Evolutionary conservation across 352 stramenopile species (phyloP), one percentile per base, ranked within the genome.

Genomic region (Pythium scleroteichum): DNA sequence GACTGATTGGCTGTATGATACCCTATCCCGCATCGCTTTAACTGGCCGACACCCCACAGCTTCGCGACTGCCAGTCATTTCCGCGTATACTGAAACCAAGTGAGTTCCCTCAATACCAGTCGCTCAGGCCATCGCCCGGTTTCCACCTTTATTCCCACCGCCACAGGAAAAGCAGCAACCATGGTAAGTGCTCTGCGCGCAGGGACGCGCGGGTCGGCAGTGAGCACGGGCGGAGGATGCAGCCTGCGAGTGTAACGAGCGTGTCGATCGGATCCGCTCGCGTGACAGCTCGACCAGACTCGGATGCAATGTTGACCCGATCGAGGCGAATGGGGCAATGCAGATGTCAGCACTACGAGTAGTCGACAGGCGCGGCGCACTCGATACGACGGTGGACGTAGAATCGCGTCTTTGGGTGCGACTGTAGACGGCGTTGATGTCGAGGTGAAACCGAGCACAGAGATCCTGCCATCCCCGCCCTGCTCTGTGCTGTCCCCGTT

Each of bases 91-190:
- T 88, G 54, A 78, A 75, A 14, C n/a, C 66, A 85, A 89, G 77
- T 77, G 68, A 78, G 41, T 58, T 47, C 41, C 41, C 55, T 66
- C 72, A 73, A 62, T 66, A 71, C 68, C 72, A 71, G 55, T 77
- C 62, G 54, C 69, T 64, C 17, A 42, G 39, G 24, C 53, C 44
- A 55, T 60, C 64, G 70, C 59, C 33, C 5, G 56, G 62, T 68
- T 71, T 69, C 73, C 78, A 88, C 58, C 73, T 87, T 87, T 86
- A 73, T 85, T 87, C 78, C 76, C 81, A 88, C 71, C 62, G 74
- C 75, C 75, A 87, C 84, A 90, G 81, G 73, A 90, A 90, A 90
- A 90, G 81, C 81, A 90, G 84, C 76, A 82, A 87, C 78, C 78
- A 90, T 90, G 81, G 81, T 90, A 69, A 73, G 81, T 68, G 52